Conservation (phyloP, 2,329 filamentous ascomycete genomes). For the Fusarium sp. region DNA sequence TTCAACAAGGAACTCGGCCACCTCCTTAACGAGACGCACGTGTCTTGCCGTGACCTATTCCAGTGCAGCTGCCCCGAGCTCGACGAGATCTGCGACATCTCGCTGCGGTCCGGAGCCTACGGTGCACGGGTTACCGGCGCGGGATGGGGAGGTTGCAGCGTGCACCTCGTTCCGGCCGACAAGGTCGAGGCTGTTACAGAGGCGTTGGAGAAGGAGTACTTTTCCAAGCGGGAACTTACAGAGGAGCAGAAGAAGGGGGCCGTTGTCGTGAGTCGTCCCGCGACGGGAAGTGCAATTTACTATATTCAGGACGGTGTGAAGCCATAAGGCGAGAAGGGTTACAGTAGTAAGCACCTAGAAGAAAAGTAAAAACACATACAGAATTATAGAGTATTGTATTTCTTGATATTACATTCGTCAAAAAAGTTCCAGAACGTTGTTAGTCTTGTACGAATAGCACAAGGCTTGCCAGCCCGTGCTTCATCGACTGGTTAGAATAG, state of each 20-base stretch:
- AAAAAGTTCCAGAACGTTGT: background rate
- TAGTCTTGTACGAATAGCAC: background rate
- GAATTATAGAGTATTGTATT: background rate
- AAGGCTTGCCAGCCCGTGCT: background rate
- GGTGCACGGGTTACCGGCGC: conserved; percentile 91
- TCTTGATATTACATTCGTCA: background rate
- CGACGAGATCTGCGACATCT: conserved; percentile 88
- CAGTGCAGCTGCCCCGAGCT: conserved; percentile 94
- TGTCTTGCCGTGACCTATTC: conserved; percentile 86
- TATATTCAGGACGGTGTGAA: conserved; percentile 49
- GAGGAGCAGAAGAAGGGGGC: conserved; percentile 81
- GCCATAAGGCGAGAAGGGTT: conserved; percentile 6
- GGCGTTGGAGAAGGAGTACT: conserved; percentile 86
- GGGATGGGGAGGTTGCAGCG: conserved; percentile 96
- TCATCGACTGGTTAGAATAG: background rate
- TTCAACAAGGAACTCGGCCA: conserved; percentile 80
- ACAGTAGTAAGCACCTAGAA: conserved; percentile 1
- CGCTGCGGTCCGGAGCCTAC: conserved; percentile 80
- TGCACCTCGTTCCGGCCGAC: conserved; percentile 88
- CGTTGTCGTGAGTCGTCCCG: conserved; percentile 90
- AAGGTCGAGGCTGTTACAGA: conserved; percentile 82
- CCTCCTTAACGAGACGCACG: conserved; percentile 90
- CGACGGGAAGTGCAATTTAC: conserved; percentile 74
- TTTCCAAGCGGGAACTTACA: conserved; percentile 72
- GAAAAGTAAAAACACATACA: background rate